Base-by-base conservation (phyloP, 495 filamentous ascomycete species). In the Pyrenula massariospora region DNA sequence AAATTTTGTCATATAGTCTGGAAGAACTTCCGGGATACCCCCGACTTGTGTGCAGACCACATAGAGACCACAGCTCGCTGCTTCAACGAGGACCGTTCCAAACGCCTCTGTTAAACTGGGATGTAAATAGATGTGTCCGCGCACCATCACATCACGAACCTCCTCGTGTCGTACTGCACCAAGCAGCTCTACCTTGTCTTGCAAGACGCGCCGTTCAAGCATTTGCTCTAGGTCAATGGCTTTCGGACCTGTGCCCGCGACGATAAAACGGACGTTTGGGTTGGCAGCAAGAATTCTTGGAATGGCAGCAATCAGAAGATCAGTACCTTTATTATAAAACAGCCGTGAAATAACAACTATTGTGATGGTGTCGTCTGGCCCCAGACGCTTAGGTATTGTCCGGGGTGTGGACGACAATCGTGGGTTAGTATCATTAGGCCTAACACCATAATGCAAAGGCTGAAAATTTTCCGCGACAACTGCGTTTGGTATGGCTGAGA, bases 321-420 rank as follows among this genome's bases (percentile, higher is more conserved):
- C 94, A 3, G 90, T 97, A 50, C 93, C 93, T 67, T 98, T 98
- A 71, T 98, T 98, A 73, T 97, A 96, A 68, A 96, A 98, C 12
- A 98, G 86, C 21, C 93, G 89, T 3, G 91, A 96, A 25, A 98
- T 91, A 2, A 97, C 92, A 0, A 97, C 90, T 56, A 97, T 97
- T 2, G 91, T 97, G 60, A 98, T 93, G 12, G 80, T 87, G 60
- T 94, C 89, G 54, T 88, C 75, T 1, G 90, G 89, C 0, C 88
- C 87, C 21, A 95, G 76, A 22, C 68, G 75, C 24, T 68, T 73
- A 20, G 75, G 76, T 24, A 52, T 8, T 19, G 50, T 21, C 15
- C 19, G 11, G 48, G 10, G 12, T 15, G 66, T 42, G 8, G 31
- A 42, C 49, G 81, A 64, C 58, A 79, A 63, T 57, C 75, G 62